Evolutionary conservation across 2,329 filamentous ascomycete species (phyloP), one percentile per base, ranked within the genome.

Genomic region (Zymoseptoria ardabiliae): DNA sequence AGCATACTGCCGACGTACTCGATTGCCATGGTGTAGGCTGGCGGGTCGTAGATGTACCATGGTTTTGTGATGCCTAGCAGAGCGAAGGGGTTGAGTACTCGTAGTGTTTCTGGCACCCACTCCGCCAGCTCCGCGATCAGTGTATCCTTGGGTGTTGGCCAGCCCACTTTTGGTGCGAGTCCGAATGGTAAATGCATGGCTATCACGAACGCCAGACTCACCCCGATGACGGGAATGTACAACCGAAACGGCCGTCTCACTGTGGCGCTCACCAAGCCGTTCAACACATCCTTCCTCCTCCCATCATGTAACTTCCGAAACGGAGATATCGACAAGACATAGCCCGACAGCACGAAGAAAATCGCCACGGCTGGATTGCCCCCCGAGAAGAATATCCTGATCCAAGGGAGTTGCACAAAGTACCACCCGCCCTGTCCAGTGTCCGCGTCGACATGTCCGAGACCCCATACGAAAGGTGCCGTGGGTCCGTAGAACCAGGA

Each of bases 321-420:
- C 52, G 62, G 61, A 35, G 53, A 62, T 21, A 68, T 61, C 49
- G 57, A 68, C 0, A 81, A 70, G 3, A 80, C 79, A 57, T 80
- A 81, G 51, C 79, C 79, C 2, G 77, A 80, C 8, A 81, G 73
- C 54, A 81, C 77, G 67, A 80, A 81, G 71, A 81, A 81, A 20
- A 69, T 73, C 11, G 76, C 71, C 5, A 82, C 81, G 13, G 84
- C 82, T 25, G 81, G 81, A 72, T 86, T 82, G 0, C 84, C 82
- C 1, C 85, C 84, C 0, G 78, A 77, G 63, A 87, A 78, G 45
- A 77, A 73, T 17, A 63, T 35, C 30, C 87, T 77, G 28, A 89
- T 69, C 1, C 79, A 77, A 3, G 85, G 86, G 3, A 89, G 74
- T 60, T 64, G 60, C 76, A 70, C 65, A 25, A 53, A 25, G 28